Conservation (phyloP, 2,329 filamentous ascomycete genomes). For the Ceratocystis harringtonii region DNA sequence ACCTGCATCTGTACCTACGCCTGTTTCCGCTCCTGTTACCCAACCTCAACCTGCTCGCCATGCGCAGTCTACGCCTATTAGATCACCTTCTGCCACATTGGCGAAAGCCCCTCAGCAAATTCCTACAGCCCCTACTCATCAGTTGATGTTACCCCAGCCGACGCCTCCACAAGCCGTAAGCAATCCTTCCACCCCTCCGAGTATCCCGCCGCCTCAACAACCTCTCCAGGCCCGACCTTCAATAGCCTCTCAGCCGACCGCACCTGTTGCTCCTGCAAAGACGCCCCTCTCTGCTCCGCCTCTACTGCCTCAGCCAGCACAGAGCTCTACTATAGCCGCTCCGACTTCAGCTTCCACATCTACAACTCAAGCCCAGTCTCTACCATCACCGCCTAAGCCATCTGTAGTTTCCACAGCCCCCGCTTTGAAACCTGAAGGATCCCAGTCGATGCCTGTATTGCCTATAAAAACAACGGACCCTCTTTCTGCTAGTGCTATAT, state of each 20-base stretch:
- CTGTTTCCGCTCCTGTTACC: background rate
- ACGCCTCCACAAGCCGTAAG: background rate
- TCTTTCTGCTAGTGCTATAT: slow-evolving; percentile 15
- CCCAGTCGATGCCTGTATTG: background rate
- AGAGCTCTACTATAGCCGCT: background rate
- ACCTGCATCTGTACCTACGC: background rate
- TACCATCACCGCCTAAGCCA: background rate
- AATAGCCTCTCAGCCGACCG: background rate
- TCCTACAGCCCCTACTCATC: slow-evolving; percentile 5
- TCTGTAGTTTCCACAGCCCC: background rate
- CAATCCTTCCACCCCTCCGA: background rate
- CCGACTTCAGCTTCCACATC: background rate
- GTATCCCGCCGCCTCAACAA: background rate
- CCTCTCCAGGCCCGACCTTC: background rate
- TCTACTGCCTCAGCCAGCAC: slow-evolving; percentile 5
- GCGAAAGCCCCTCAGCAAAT: background rate
- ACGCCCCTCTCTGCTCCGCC: background rate
- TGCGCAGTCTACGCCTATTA: background rate
- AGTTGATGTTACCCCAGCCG: slow-evolving; percentile 11
- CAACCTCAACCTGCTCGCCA: background rate
- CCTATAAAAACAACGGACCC: slow-evolving; percentile 11
- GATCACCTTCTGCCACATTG: background rate
- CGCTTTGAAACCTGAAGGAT: background rate
- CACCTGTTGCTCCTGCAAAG: background rate
- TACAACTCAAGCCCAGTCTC: background rate